Conservation (phyloP, 2,329 filamentous ascomycete species). For the Fusarium sulawesiense region DNA sequence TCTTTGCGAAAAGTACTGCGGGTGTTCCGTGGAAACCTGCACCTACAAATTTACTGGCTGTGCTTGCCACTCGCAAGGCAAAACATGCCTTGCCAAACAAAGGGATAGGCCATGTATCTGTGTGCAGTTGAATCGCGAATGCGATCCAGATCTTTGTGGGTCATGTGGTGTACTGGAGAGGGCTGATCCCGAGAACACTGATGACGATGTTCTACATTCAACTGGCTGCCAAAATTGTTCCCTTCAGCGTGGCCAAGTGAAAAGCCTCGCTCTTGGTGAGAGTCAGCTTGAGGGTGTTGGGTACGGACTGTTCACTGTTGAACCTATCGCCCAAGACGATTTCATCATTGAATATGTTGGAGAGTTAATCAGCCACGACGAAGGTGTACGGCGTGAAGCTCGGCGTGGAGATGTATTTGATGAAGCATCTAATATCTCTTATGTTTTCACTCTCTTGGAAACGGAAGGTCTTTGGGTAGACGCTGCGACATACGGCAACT, state of each 20-base stretch:
- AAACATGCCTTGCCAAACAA: slow-evolving; percentile 66
- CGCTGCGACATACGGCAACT: slow-evolving; percentile 80
- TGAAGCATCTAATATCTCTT: slow-evolving; percentile 71
- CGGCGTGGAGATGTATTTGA: slow-evolving; percentile 70
- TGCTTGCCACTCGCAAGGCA: slow-evolving; percentile 70
- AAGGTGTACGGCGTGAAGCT: slow-evolving; percentile 75
- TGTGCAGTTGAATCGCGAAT: slow-evolving; percentile 78
- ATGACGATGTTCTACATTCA: slow-evolving; percentile 66
- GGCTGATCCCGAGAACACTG: slow-evolving; percentile 74
- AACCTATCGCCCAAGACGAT: slow-evolving; percentile 74
- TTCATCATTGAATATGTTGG: slow-evolving; percentile 86
- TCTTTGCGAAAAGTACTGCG: slow-evolving; percentile 79
- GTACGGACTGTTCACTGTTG: slow-evolving; percentile 79
- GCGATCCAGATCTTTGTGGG: slow-evolving; percentile 80
- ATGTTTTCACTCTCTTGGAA: slow-evolving; percentile 70
- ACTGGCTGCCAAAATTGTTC: slow-evolving; percentile 77
- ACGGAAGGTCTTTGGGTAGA: slow-evolving; percentile 76
- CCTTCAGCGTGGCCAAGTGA: slow-evolving; percentile 75
- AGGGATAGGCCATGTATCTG: slow-evolving; percentile 76
- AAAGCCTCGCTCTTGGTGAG: slow-evolving; percentile 74
- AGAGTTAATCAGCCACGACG: slow-evolving; percentile 77
- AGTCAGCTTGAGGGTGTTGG: slow-evolving; percentile 76
- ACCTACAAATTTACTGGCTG: slow-evolving; percentile 75
- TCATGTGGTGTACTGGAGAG: slow-evolving; percentile 76
- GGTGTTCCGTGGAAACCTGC: slow-evolving; percentile 69